Percentiles rank a stretch among this genome's conserved stretches.
phyloP scores from a whole-genome alignment of 2,329 filamentous ascomycete species.

The Ophiostoma himal-ulmi region DNA sequence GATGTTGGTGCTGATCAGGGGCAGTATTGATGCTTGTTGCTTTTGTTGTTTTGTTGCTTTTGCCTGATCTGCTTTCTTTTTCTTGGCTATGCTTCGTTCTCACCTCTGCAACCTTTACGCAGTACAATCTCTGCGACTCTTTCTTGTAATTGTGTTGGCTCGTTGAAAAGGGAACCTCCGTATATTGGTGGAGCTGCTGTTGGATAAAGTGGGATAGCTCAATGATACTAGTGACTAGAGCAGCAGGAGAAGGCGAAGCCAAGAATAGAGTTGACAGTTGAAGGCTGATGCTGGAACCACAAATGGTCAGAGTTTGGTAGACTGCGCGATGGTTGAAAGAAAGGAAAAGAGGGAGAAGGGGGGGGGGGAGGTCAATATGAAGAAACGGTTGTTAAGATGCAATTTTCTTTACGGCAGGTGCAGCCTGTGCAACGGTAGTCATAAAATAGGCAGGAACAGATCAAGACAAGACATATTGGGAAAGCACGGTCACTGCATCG shows the following conservation, averaged over 20 bases:
- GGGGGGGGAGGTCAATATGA: neutral
- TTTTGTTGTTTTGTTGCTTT: neutral
- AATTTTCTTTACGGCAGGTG: neutral
- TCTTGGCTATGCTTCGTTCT: neutral
- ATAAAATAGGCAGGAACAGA: neutral
- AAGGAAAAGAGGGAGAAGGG: neutral
- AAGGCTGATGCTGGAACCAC: neutral
- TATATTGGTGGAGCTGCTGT: slow-evolving; percentile 6
- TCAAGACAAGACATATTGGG: neutral
- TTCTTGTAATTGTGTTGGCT: neutral
- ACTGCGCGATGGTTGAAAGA: neutral
- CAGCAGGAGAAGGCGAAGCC: neutral
- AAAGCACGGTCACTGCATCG: neutral
- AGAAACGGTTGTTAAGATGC: neutral
- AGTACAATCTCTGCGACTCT: too few relatives aligned
- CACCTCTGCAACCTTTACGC: neutral
- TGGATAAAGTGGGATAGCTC: neutral
- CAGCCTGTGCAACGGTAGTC: neutral
- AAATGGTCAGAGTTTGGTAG: neutral
- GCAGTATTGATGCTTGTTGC: neutral
- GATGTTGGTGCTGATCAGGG: slow-evolving; percentile 4
- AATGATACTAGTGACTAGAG: neutral
- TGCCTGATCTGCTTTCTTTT: neutral
- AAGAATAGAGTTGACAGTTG: neutral
- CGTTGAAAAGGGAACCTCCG: neutral